These are phyloP conservation scores for Chenopodium formosanum DNA, from an alignment of 148 eudicot genomes.

Conservation along the genomic window DNA sequence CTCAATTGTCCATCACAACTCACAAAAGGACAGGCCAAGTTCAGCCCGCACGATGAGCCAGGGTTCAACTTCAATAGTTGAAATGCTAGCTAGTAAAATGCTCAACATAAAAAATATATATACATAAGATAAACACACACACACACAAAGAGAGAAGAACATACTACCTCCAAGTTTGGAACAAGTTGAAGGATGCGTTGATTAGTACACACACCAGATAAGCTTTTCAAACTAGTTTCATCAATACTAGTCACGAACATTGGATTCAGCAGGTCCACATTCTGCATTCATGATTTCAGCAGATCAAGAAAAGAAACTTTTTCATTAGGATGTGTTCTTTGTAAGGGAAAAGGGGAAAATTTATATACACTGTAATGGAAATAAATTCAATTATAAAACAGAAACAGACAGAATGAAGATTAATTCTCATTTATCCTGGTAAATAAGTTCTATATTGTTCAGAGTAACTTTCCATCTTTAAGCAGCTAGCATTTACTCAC, in stretches of 20 bases:
- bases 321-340: too few species aligned
- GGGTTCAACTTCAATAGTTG: too few species aligned
- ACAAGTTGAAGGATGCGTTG: slow-evolving; percentile 55
- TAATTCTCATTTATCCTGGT: not conserved
- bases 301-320: slow-evolving; percentile 2
- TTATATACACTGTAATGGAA: too few species aligned
- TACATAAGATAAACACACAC: too few species aligned
- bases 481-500: slow-evolving; percentile 31
- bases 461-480: not conserved
- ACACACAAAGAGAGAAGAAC: too few species aligned
- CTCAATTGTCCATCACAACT: too few species aligned
- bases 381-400: not conserved
- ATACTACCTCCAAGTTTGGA: slow-evolving; percentile 51
- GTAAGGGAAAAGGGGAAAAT: not conserved
- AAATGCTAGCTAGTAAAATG: too few species aligned
- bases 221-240: slow-evolving; percentile 57
- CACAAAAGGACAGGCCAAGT: too few species aligned
- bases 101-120: too few species aligned
- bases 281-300: slow-evolving; percentile 29
- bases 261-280: slow-evolving; percentile 48
- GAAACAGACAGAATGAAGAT: not conserved
- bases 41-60: too few species aligned
- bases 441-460: not conserved
- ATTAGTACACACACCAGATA: slow-evolving; percentile 67
- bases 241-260: slow-evolving; percentile 40